Base-by-base conservation (phyloP, 2,329 filamentous ascomycete species). In the Nigrospora sphaerica region DNA sequence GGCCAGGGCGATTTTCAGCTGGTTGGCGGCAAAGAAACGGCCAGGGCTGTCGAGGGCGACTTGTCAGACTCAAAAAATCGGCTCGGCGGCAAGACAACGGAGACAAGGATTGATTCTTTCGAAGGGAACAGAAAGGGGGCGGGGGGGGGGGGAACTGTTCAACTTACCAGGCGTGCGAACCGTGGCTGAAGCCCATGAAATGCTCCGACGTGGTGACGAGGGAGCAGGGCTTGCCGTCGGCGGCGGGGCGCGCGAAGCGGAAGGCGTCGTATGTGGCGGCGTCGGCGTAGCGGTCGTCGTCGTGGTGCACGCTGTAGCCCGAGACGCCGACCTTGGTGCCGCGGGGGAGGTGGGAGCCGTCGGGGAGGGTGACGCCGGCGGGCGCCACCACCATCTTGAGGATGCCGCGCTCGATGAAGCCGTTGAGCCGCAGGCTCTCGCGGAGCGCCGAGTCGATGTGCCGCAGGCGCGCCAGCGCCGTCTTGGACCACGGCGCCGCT, bases 371-470 rank as follows among this genome's bases (percentile, higher is more conserved):
- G 41, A 66, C 50, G 17, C 65, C 66, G 10, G 46, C 58, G 1
- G 51, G 58, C 6, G 62, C 58, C n/a, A 63, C 55, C 32, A 68
- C 64, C 49, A 57, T 55, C 49, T 66, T 66, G 55, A 61, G 58
- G 33, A 67, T 50, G 17, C 63, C 62, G 36, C 63, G 52, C 32
- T 65, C 62, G 41, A 67, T 56, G 50, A 72, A 65, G 11, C 58
- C 61, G 53, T 65, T 66, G 36, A 71, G 49, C 1, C 71, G 64
- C 44, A 70, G 59, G 28, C 62, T 67, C 54, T 74, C 71, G 45
- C 65, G 65, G 43, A 73, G 54, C 19, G 61, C 62, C n/a, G 64
- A 69, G 54, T 73, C 70, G 14, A 70, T 50, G 44, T 60, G 65
- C 39, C 54, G 49, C 61, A 69, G 64, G 31, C 62, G 58, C 4